A percentile compares a stretch with the other conserved stretches of the same genome.
Evolutionary conservation across 371 early-diverging fungal genomes (phyloP).

Genomic region (Saksenaea vasiformis): DNA sequence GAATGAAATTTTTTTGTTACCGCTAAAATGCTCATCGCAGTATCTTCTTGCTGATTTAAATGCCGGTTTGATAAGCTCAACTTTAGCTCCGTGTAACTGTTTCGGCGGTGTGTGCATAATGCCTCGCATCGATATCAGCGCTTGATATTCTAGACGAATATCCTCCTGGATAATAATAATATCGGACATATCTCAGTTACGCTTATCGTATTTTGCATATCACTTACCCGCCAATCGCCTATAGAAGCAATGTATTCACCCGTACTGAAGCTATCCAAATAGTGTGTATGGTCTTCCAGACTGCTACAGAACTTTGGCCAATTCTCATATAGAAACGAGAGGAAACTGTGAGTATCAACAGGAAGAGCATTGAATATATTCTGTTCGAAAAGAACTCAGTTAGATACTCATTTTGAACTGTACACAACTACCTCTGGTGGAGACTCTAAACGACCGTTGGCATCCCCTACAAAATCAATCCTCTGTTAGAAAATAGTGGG

Average conservation of each 20-base stretch:
- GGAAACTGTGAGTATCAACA: conserved; percentile 21
- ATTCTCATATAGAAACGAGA: conserved; percentile 31
- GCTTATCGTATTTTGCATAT: background rate
- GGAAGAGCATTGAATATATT: conserved; percentile 25
- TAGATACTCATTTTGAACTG: background rate
- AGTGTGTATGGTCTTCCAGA: conserved; percentile 15
- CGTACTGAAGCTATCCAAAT: conserved; percentile 19
- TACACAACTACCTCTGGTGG: conserved; percentile 23
- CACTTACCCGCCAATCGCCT: conserved; percentile 25
- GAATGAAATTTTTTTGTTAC: background rate
- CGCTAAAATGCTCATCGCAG: background rate
- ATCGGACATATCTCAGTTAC: background rate
- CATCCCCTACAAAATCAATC: conserved; percentile 5
- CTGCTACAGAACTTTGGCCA: conserved; percentile 18
- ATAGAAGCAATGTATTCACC: conserved; percentile 29
- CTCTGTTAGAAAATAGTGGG: background rate
- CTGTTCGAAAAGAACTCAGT: background rate
- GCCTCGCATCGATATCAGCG: conserved; percentile 25
- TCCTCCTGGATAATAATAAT: conserved; percentile 5
- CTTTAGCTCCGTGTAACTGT: background rate
- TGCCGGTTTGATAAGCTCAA: background rate
- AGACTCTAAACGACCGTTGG: conserved; percentile 25
- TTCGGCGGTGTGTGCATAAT: conserved; percentile 18
- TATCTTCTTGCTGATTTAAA: background rate
- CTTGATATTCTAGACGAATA: conserved; percentile 10